Evolutionary conservation across 495 filamentous ascomycete genomes (phyloP), one percentile per base, ranked within the genome.

Genomic region (Lentithecium fluviatile): DNA sequence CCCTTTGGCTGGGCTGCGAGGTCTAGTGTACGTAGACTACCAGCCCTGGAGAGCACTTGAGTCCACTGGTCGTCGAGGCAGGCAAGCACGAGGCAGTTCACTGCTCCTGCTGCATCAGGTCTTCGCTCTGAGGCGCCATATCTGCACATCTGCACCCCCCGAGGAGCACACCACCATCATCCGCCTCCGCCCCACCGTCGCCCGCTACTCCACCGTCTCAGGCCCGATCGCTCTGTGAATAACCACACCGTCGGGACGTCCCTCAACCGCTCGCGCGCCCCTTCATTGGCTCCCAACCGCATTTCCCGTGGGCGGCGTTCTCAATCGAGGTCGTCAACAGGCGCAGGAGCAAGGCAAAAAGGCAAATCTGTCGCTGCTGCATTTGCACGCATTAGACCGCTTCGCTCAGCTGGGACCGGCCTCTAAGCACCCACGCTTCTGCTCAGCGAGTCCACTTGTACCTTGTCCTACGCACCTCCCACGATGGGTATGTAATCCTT

Each of bases 301-400:
- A 6, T 34, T 43, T 46, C 29, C 55, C 40, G 40, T 34, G 13
- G 47, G 37, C 15, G 47, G n/a, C 24, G 26, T 15, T 17, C 36
- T 52, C 36, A 26, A 19, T 60, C 55, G 21, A 40, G 54, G 40
- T 49, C 52, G 58, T 56, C 58, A 48, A 62, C 40, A 43, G 49
- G 38, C 45, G 38, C 50, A 55, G 56, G 53, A 23, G 29, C 55
- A 54, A 62, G 63, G 58, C 52, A 62, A 53, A 66, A 68, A 60
- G 65, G 60, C 60, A 68, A 63, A 53, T 53, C 58, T 58, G 51
- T 36, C 26, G 48, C 47, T 62, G 52, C 64, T 57, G 53, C 32
- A 20, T 56, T 55, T 29, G 2, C 25, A 20, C 59, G 24, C 49
- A 48, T 13, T 38, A 20, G 26, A 24, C 49, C 58, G 26, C 49